Evolutionary conservation across 2,329 filamentous ascomycete genomes (phyloP), one percentile per base, ranked within the genome.

Genomic region (Sporothrix sp.): DNA sequence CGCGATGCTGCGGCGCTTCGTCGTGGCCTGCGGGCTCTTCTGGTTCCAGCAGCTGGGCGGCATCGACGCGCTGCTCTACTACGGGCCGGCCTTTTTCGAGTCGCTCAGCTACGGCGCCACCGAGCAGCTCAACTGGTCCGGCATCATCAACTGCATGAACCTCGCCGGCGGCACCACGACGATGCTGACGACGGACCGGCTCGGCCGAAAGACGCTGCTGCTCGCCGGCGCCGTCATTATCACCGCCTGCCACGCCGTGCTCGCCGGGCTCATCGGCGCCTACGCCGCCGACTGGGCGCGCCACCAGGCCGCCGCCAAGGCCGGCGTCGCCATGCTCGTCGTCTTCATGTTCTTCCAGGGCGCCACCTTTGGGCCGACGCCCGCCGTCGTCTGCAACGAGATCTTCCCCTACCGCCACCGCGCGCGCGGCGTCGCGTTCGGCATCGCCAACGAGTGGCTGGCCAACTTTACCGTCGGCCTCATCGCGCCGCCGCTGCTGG

Each of bases 311-410:
- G 40, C 40, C 21, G 40, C 40, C 8, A 32, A 44, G 25, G 27
- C 40, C 8, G 40, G 40, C 16, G 39, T 42, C 7, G 40, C 40
- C 27, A 43, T 43, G 27, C 21, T 43, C 9, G 40, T 43, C 3
- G 21, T 43, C 16, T 43, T 43, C 40, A 43, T 43, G 40, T 43
- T 43, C 27, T 43, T 43, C 27, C 40, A 43, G 21, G 39, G 40
- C 4, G 40, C 40, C 40, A 43, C 40, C 7, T 43, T 43, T 32
- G 40, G 25, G 3, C 40, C 40, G 21, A 43, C 40, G 7, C 40
- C 40, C 3, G 40, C 27, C 14, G 40, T 43, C 11, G 40, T 43
- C 9, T 43, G 27, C 18, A 43, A 43, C 40, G 40, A 43, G 18
- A 43, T 43, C 13, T 43, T 43, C 16, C 40, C 27, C 1, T 43